A percentile compares a stretch with the other conserved stretches of the same genome.
Evolutionary conservation across 495 filamentous ascomycete species (phyloP).

Genomic region (Paragyromitra xinjiangensis): DNA sequence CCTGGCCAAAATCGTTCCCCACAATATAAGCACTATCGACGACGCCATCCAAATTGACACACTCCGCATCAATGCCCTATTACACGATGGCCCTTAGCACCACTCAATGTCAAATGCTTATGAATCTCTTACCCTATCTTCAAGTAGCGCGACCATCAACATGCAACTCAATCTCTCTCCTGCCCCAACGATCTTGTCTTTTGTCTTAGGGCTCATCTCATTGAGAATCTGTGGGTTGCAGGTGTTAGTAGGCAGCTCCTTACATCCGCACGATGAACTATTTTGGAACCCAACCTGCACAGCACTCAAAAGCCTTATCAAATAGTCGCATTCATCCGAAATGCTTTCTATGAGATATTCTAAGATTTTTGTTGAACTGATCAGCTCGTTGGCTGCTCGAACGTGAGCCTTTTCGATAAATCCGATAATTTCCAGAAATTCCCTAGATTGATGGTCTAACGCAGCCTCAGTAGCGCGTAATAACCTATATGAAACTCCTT

Average conservation of each 20-base stretch:
- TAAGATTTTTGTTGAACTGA: constrained; percentile 69
- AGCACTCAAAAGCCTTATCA: constrained; percentile 69
- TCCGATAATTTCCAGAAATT: constrained; percentile 75
- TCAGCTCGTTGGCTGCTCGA: constrained; percentile 69
- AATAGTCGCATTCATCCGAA: constrained; percentile 72
- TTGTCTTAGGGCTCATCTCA: constrained; percentile 78
- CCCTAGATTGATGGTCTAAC: constrained; percentile 67
- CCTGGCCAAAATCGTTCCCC: constrained; percentile 72
- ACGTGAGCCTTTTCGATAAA: constrained; percentile 80
- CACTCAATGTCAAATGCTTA: neutral
- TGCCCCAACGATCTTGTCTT: constrained; percentile 86
- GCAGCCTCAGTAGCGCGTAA: constrained; percentile 74
- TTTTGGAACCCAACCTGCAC: constrained; percentile 55
- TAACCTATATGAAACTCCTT: constrained; percentile 65
- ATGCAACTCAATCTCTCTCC: constrained; percentile 92
- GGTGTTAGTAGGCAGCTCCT: neutral
- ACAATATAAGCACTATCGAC: constrained; percentile 67
- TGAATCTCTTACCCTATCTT: constrained; percentile 66
- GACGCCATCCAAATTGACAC: constrained; percentile 76
- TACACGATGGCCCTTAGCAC: constrained; percentile 45
- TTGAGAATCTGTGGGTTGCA: constrained; percentile 62
- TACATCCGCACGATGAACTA: constrained; percentile 30
- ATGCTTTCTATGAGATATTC: constrained; percentile 69
- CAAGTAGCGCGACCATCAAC: constrained; percentile 81
- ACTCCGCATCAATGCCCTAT: constrained; percentile 79